Evolutionary conservation across 805 yeast genomes (phyloP).

Genomic region (Debaryomyces castellii): DNA sequence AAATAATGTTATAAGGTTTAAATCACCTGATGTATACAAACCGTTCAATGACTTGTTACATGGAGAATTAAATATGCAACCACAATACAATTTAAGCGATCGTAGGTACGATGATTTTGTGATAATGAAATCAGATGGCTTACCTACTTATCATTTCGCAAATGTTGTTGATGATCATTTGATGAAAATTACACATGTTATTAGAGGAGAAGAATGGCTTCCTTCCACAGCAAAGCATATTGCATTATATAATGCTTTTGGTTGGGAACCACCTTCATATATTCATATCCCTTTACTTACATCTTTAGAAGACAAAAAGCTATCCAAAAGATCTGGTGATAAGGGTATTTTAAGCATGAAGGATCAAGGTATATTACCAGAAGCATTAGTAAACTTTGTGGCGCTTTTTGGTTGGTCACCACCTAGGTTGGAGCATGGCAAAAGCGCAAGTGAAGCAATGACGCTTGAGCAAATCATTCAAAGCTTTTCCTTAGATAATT

Average conservation of each 20-base stretch:
- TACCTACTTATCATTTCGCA: conserved; percentile 97
- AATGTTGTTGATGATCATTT: conserved; percentile 92
- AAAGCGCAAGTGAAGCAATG: conserved; percentile 52
- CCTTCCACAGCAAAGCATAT: conserved; percentile 94
- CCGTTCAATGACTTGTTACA: conserved; percentile 71
- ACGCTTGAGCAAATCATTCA: conserved; percentile 50
- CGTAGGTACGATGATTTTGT: conserved; percentile 87
- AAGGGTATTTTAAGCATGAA: conserved; percentile 62
- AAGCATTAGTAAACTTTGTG: conserved; percentile 82
- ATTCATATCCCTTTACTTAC: conserved; percentile 91
- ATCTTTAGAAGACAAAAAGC: conserved; percentile 66
- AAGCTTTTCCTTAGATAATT: conserved; percentile 61
- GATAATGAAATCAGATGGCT: conserved; percentile 85
- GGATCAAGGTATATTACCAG: conserved; percentile 71
- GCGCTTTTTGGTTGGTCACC: conserved; percentile 97
- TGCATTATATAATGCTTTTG: conserved; percentile 81
- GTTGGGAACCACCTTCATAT: conserved; percentile 79
- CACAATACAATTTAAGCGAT: conserved; percentile 70
- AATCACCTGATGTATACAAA: conserved; percentile 71
- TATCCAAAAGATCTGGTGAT: conserved; percentile 86
- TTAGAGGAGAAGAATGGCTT: conserved; percentile 97
- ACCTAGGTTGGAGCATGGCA: conserved; percentile 49
- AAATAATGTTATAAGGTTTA: conserved; percentile 61
- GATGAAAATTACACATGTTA: conserved; percentile 91
- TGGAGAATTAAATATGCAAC: conserved; percentile 73